Evolutionary conservation across 164 flowering plant genomes (phyloP).

Genomic region (Stephania cephalantha): DNA sequence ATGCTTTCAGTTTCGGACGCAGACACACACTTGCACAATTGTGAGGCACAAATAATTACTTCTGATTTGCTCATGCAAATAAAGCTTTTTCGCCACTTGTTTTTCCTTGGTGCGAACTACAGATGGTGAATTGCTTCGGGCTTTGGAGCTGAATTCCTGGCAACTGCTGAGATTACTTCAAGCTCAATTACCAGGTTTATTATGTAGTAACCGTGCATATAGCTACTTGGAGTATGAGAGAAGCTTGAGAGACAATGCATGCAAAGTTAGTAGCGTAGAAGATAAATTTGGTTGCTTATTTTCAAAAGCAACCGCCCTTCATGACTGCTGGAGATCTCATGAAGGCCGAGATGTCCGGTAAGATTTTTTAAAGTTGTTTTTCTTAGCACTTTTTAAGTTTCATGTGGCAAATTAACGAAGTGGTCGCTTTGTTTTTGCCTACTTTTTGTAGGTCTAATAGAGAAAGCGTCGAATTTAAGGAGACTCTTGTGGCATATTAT

Average conservation of each 20-base stretch:
- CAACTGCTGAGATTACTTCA: constrained; percentile 69
- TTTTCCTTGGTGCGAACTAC: constrained; percentile 13
- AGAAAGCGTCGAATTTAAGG: constrained; percentile 26
- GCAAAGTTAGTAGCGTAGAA: constrained; percentile 35
- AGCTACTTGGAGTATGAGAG: constrained; percentile 20
- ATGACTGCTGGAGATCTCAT: constrained; percentile 51
- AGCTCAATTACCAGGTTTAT: constrained; percentile 54
- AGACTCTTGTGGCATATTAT: constrained; percentile 46
- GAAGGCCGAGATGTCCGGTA: constrained; percentile 27
- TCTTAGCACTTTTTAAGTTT: background rate
- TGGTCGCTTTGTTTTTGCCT: background rate
- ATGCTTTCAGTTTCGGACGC: background rate
- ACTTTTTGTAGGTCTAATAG: constrained; percentile 31
- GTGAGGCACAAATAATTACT: background rate
- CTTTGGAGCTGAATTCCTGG: constrained; percentile 84
- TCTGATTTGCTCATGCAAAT: background rate
- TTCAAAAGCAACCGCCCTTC: constrained; percentile 46
- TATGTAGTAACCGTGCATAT: constrained; percentile 33
- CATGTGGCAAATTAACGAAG: background rate
- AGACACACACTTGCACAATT: background rate
- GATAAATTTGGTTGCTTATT: constrained; percentile 48
- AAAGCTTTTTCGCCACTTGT: background rate
- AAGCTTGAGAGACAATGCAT: constrained; percentile 17
- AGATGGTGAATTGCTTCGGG: constrained; percentile 62
- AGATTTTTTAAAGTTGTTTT: background rate